Base-by-base conservation (phyloP, 2,329 filamentous ascomycete species). In the Tolypocladium paradoxum region DNA sequence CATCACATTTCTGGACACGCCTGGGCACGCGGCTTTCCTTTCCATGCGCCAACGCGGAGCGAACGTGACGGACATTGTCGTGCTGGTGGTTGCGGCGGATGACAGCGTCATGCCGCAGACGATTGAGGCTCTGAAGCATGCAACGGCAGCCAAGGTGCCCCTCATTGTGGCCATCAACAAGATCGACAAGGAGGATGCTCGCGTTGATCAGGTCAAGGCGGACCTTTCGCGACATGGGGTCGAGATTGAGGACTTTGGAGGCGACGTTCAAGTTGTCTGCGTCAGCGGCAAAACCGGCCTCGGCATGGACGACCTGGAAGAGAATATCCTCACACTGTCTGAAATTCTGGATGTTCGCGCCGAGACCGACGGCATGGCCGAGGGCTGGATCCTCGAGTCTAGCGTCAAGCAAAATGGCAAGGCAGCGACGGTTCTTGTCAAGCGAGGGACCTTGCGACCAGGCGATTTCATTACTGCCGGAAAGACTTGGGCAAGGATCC, bases 161-260 rank as follows among this genome's bases (percentile, higher is more conserved):
- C 92, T 99, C 49, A 96, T 99, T 54, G 93, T 99, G 50, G 95
- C 95, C 18, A 92, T 97, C 71, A 99, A 93, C 75, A 99, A 99
- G 71, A 82, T 96, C 50, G 93, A 99, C 72, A 96, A 93, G 70
- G 83, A 87, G 55, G 86, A 88, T 55, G 85, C 88, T 6, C 82
- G 90, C 50, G 73, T 90, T 12, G 87, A 96, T 43, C 81, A 83
- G 48, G 91, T 97, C 57, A 97, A 97, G 72, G 77, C 85, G 53
- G 93, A 97, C 67, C 82, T 99, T 27, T 83, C 88, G 9, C 77
- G 83, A 2, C 79, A 96, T 63, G 90, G 88, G 8, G 83, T 99
- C 33, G 87, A 96, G 61, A 87, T 99, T 52, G 93, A 99, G 72
- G 93, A 97, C 64, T 95, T 83, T 62, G 93, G 93, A 40, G 93